A percentile compares a stretch with the other conserved stretches of the same genome.
These are phyloP conservation scores for Colletotrichum gloeosporioides DNA, from an alignment of 2,329 filamentous ascomycete species.

Conservation along the genomic window DNA sequence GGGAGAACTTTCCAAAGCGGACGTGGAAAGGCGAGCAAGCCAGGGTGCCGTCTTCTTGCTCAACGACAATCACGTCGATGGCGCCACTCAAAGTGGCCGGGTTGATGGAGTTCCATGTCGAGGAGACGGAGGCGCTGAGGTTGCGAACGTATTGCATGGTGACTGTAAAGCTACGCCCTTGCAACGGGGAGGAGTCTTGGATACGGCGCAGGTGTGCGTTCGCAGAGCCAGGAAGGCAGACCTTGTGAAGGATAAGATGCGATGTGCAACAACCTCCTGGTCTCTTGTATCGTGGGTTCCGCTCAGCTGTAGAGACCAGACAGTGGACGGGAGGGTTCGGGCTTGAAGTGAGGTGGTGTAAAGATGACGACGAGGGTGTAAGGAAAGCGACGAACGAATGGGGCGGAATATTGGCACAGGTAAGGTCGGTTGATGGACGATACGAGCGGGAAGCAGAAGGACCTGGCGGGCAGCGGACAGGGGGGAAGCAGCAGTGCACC, in stretches of 20 bases:
- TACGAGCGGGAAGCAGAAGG: not conserved
- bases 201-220: not conserved
- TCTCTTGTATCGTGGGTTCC: not conserved
- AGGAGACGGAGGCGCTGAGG: conserved; percentile 93
- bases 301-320: not conserved
- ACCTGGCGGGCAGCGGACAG: conserved; percentile 1
- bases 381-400: not conserved
- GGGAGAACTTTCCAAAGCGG: conserved; percentile 97
- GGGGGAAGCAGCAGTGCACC: not conserved
- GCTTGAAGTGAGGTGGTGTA: not conserved
- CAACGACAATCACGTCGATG: conserved; percentile 98
- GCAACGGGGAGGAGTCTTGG: not conserved
- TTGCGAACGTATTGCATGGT: conserved; percentile 98
- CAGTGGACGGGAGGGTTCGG: not conserved
- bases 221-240: not conserved
- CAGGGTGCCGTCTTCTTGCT: conserved; percentile 89
- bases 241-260: not conserved
- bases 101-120: conserved; percentile 99
- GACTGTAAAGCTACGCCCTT: not conserved
- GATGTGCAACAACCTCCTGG: not conserved
- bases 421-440: not conserved
- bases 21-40: conserved; percentile 98
- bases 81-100: conserved; percentile 95
- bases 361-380: conserved; percentile 21
- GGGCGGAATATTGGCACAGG: not conserved